phyloP scores from a whole-genome alignment of 2,329 filamentous ascomycete species.

The Pyrenophora tritici-repentis region DNA sequence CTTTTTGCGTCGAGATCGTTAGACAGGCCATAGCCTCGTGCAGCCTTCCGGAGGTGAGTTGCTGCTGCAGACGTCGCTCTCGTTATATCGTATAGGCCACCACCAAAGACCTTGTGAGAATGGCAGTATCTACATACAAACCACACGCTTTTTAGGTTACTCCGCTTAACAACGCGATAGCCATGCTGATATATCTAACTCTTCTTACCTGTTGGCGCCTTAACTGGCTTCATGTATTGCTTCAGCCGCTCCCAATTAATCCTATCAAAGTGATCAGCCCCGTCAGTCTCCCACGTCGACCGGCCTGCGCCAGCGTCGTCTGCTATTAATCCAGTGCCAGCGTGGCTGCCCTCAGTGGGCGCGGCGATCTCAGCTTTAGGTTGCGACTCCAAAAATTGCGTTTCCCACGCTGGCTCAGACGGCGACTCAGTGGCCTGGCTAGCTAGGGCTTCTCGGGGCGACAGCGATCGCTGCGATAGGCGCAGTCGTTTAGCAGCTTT shows the following conservation, averaged over 20 bases:
- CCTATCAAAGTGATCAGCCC: neutral
- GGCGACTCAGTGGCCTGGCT: neutral
- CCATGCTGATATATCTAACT: constrained; percentile 1
- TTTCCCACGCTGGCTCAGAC: neutral
- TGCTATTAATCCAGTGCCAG: neutral
- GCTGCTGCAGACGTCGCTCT: constrained; percentile 4
- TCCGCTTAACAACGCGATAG: constrained; percentile 1
- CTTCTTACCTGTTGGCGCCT: neutral
- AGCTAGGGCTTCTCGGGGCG: neutral
- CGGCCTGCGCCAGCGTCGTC: neutral
- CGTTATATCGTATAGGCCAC: constrained; percentile 4
- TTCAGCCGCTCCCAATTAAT: neutral
- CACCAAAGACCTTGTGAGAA: constrained; percentile 2
- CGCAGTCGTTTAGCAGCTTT: neutral
- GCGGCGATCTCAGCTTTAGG: neutral
- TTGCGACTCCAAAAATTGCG: constrained; percentile 1
- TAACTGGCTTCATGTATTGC: neutral
- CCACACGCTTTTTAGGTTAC: neutral
- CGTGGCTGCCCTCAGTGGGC: neutral
- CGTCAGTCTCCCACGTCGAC: neutral
- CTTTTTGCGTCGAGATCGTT: neutral
- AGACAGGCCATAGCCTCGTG: neutral
- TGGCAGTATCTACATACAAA: constrained; percentile 9
- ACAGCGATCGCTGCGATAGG: constrained; percentile 1
- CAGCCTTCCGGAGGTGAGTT: neutral